Percentiles rank a stretch among this genome's conserved stretches.
Conservation (phyloP, 2,329 filamentous ascomycete genomes). For the Colletotrichum tamarilloi region DNA sequence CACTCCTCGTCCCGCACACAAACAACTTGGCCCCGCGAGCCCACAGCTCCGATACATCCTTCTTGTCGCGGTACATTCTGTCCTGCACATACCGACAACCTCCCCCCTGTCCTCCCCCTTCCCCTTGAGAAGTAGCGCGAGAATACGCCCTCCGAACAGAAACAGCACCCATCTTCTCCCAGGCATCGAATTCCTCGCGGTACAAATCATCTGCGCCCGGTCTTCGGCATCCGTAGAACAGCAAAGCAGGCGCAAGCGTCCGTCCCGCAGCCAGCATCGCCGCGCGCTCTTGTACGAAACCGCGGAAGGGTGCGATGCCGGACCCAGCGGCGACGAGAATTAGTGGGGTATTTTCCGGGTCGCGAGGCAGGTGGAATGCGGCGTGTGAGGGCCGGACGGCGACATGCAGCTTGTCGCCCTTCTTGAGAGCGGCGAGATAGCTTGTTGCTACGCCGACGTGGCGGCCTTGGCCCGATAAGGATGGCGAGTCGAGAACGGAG, state of each 20-base stretch:
- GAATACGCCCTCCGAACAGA: constrained; percentile 68
- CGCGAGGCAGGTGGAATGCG: constrained; percentile 55
- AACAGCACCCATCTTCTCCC: constrained; percentile 61
- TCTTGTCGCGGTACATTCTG: constrained; percentile 47
- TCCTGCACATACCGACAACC: constrained; percentile 63
- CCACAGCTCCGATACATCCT: constrained; percentile 48
- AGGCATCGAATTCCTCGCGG: constrained; percentile 53
- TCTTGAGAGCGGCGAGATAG: constrained; percentile 64
- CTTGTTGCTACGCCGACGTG: constrained; percentile 71
- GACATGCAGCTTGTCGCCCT: constrained; percentile 60
- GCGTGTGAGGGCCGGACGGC: constrained; percentile 55
- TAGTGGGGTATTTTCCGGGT: constrained; percentile 51
- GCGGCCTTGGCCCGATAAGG: constrained; percentile 58
- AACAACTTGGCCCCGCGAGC: constrained; percentile 61
- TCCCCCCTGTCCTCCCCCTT: constrained; percentile 45
- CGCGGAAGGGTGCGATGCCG: constrained; percentile 47
- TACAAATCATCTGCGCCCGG: constrained; percentile 58
- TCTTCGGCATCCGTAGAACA: constrained; percentile 62
- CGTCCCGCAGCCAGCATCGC: constrained; percentile 58
- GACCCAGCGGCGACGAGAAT: constrained; percentile 54
- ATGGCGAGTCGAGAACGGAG: constrained; percentile 65
- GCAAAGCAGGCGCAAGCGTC: constrained; percentile 48
- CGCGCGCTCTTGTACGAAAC: constrained; percentile 38
- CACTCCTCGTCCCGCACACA: constrained; percentile 66
- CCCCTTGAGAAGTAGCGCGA: constrained; percentile 40